These are phyloP conservation scores for Tolypocladium guangdongense DNA, from an alignment of 2,329 filamentous ascomycete species.

Conservation along the genomic window DNA sequence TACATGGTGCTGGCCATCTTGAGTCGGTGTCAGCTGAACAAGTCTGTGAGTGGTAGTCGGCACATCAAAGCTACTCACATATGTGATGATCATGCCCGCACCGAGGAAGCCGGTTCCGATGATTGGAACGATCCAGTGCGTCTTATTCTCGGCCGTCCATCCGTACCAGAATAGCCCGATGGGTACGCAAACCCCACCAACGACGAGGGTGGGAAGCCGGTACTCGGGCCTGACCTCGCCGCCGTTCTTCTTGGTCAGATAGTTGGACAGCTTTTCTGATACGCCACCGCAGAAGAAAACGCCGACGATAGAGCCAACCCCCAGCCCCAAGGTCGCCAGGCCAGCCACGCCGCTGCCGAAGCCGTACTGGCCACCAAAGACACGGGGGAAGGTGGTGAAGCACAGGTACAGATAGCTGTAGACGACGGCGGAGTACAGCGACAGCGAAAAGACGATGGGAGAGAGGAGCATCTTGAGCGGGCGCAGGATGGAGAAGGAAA, in stretches of 20 bases:
- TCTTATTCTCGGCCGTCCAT: constrained; percentile 27
- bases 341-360: neutral
- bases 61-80: neutral
- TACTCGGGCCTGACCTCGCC: constrained; percentile 9
- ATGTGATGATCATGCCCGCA: neutral
- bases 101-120: constrained; percentile 21
- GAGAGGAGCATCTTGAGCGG: neutral
- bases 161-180: constrained; percentile 14
- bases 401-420: neutral
- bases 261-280: neutral
- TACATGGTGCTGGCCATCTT: neutral
- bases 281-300: neutral
- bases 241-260: constrained; percentile 1
- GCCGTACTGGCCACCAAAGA: neutral
- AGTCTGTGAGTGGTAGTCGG: neutral
- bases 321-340: neutral
- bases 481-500: neutral
- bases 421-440: neutral
- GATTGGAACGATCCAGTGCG: constrained; percentile 43
- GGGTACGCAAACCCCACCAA: constrained; percentile 8
- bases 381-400: neutral
- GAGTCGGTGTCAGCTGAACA: neutral
- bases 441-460: neutral
- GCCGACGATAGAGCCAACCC: neutral
- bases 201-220: constrained; percentile 10